Percentiles rank a stretch among this genome's conserved stretches.
These are phyloP conservation scores for Phytophthora brassicae DNA, from an alignment of 352 stramenopile species.

Conservation along the genomic window DNA sequence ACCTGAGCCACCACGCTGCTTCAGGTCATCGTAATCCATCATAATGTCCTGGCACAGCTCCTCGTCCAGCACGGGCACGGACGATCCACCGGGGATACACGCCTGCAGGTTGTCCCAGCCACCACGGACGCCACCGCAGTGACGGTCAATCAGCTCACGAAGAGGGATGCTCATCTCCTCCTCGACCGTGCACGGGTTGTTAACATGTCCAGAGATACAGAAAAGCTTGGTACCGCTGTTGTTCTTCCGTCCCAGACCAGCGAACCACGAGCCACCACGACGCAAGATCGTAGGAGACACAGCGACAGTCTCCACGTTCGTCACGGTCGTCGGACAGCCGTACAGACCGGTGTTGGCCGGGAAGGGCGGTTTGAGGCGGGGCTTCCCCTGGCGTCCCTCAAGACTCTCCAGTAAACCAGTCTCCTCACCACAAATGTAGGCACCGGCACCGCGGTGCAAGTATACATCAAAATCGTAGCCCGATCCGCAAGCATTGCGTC, in stretches of 20 bases:
- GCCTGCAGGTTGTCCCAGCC: conserved; percentile 99
- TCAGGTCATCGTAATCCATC: conserved; percentile 99
- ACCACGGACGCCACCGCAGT: conserved; percentile 97
- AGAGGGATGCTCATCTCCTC: conserved; percentile 99
- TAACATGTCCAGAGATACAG: conserved; percentile 99
- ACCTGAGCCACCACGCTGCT: conserved; percentile 92
- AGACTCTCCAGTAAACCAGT: conserved; percentile 98
- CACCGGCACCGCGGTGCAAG: conserved; percentile 97
- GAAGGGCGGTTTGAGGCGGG: conserved; percentile 98
- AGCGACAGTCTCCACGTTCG: conserved; percentile 99
- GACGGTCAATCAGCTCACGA: conserved; percentile 98
- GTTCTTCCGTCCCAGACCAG: conserved; percentile 96
- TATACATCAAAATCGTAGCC: conserved; percentile 99
- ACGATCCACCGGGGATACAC: conserved; percentile 97
- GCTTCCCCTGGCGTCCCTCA: conserved; percentile 97
- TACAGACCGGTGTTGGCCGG: conserved; percentile 99
- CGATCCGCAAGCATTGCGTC: conserved; percentile 96
- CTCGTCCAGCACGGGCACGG: conserved; percentile 95
- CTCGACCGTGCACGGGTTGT: conserved; percentile 98
- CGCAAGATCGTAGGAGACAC: conserved; percentile 98
- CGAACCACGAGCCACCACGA: conserved; percentile 96
- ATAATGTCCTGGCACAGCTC: conserved; percentile 95
- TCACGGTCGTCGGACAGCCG: conserved; percentile 99
- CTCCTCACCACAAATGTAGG: conserved; percentile 99
- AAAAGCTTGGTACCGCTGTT: conserved; percentile 99